Conservation (phyloP, 495 filamentous ascomycete species). For the Aspergillus steynii region DNA sequence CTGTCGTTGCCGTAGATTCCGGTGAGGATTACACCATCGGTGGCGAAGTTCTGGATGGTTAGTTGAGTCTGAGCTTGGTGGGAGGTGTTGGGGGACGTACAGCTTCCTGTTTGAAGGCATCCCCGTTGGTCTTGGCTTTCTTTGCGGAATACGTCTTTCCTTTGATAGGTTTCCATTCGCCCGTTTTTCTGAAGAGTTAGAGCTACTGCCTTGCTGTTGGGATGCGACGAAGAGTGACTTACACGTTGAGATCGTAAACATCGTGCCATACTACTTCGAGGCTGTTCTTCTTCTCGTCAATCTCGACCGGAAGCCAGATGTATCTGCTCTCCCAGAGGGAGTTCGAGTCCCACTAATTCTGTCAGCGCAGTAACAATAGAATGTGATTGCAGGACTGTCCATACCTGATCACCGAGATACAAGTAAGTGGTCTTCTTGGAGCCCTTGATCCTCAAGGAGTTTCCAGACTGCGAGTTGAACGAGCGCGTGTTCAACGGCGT, state of each 20-base stretch:
- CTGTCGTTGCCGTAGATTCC: constrained; percentile 54
- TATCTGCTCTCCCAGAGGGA: constrained; percentile 53
- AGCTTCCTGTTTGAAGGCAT: constrained; percentile 44
- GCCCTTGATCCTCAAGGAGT: constrained; percentile 44
- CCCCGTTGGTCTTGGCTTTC: constrained; percentile 39
- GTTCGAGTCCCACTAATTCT: constrained; percentile 54
- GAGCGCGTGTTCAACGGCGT: constrained; percentile 49
- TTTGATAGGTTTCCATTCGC: constrained; percentile 40
- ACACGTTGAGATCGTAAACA: constrained; percentile 31
- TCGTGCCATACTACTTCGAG: constrained; percentile 27
- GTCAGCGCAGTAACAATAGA: background rate
- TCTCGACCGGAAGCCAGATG: constrained; percentile 52
- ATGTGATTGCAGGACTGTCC: background rate
- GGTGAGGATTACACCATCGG: constrained; percentile 41
- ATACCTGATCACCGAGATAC: constrained; percentile 42
- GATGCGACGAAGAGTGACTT: background rate
- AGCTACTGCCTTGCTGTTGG: background rate
- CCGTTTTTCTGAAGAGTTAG: constrained; percentile 36
- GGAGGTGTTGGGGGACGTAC: constrained; percentile 26
- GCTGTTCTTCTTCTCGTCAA: constrained; percentile 29
- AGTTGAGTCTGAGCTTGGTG: background rate
- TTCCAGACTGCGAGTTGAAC: constrained; percentile 55
- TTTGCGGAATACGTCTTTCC: constrained; percentile 42
- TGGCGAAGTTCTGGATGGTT: constrained; percentile 40
- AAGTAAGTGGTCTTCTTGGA: constrained; percentile 49